Base-by-base conservation (phyloP, 345 rosid species). In the Populus pruinosa region DNA sequence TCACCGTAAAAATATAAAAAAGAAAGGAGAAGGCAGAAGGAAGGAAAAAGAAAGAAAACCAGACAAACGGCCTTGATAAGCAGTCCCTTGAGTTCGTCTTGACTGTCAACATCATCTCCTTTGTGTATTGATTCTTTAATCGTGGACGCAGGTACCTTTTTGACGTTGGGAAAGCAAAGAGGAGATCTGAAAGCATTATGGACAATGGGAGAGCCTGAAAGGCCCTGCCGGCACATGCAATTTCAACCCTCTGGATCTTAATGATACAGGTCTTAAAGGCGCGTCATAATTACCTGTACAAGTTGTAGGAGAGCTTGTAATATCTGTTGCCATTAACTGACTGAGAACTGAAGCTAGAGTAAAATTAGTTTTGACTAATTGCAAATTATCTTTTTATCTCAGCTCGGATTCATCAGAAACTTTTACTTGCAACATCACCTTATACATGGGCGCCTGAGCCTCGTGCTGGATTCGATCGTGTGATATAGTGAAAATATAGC, bases 151-250 rank as follows among this genome's bases (percentile, higher is more conserved):
- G 99, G 97, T 35, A 93, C 99, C 0, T 80, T 95, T 64, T 67
- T 92, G 83, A 81, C 91, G 53, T 68, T 93, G 87, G 93, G 93
- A 67, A 91, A 85, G 81, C 88, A 85, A 82, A 92, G 98, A 83
- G 98, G 98, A 21, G 98, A 95, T 36, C 89, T 93, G 66, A 78
- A 87, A 78, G 86, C 79, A n/a, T 86, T 93, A 55, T 95, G 99
- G 99, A 89, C 88, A 55, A 86, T 85, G 79, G 99, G 99, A 70
- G 93, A 87, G 71, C 98, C 96, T 0, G 91, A 92, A 72, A 86
- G 89, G 69, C 88, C 83, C 20, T 94, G 98, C 75, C 92, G 91
- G 6, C 98, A 94, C 68, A 66, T 87, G 70, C 90, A 65, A 5
- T 88, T 92, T 79, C 92, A 79, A 63, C 71, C 82, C 11, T 2